These are phyloP conservation scores for Solanum paucissectum DNA, from an alignment of 257 asterid genomes.

Conservation along the genomic window DNA sequence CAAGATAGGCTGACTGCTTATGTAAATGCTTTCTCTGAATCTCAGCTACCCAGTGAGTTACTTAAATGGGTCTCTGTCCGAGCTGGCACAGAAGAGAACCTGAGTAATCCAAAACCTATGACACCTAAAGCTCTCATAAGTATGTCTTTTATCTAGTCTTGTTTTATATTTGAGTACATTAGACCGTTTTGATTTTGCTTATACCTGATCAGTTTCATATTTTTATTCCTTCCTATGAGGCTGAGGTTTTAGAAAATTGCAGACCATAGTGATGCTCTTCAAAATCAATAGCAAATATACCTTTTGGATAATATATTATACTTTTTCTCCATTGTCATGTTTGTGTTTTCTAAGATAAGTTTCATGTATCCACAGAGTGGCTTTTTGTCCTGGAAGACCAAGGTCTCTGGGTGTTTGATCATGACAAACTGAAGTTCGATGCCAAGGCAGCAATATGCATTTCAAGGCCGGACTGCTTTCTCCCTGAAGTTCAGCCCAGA, in stretches of 20 bases:
- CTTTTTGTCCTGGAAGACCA: constrained; percentile 36
- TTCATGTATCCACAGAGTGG: constrained; percentile 33
- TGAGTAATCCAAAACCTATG: constrained; percentile 16
- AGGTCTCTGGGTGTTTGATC: constrained; percentile 35
- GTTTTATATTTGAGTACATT: neutral
- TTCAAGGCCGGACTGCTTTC: constrained; percentile 4
- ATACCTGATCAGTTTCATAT: neutral
- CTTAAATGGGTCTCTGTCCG: constrained; percentile 36
- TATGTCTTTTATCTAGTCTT: constrained; percentile 27
- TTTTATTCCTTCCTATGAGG: neutral
- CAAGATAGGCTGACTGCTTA: constrained; percentile 38
- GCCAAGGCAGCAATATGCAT: constrained; percentile 22
- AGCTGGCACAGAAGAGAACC: constrained; percentile 24
- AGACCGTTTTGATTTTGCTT: neutral
- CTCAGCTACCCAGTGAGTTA: constrained; percentile 44
- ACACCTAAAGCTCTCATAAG: constrained; percentile 59
- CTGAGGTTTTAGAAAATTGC: neutral
- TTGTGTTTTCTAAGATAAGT: neutral
- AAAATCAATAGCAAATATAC: neutral
- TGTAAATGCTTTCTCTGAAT: constrained; percentile 40
- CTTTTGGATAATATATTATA: neutral
- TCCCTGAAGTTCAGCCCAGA: constrained; percentile 7
- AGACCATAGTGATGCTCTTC: neutral
- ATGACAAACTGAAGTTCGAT: constrained; percentile 9
- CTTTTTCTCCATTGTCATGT: neutral